Evolutionary conservation across 2,329 filamentous ascomycete genomes (phyloP), one percentile per base, ranked within the genome.

Genomic region (Ascochyta fabae): DNA sequence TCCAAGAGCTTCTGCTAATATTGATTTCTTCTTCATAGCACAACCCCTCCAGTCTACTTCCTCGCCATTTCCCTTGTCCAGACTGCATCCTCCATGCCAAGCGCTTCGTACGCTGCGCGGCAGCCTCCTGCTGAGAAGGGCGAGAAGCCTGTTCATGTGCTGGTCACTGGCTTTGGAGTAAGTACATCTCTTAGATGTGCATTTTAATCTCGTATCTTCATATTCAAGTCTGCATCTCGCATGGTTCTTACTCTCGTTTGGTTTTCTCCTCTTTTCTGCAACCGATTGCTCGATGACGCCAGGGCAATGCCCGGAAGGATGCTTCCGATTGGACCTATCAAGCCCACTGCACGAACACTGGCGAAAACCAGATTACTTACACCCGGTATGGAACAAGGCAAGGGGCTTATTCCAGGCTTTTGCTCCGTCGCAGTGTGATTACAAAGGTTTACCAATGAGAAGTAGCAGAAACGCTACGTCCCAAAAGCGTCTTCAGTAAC

Each of bases 141-240:
- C 7, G 69, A 74, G 56, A 60, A 71, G 15, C 71, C 71, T 15
- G 68, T 74, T 10, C 74, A 68, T 10, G 72, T 75, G 16, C 60
- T 75, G 16, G 71, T 75, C 34, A 75, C 72, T 47, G 72, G 73
- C 1, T 75, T 74, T 55, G 72, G 73, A 38, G 72, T 74, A 66
- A 51, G 67, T 64, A 6, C 7, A 22, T 36, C 8, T 23, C 31
- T 26, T 3, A 3, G 24, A n/a, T 23, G 16, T n/a, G 12, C 7
- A 16, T 38, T 29, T 2, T 45, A 12, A 23, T 6, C 22, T 13
- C 6, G 6, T 22, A 15, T 4, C 19, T 40, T 35, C 35, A 16
- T 49, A 13, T 23, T 5, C 2, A 33, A 3, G 4, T 23, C n/a
- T 12, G 36, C 36, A 13, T 16, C 16, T 7, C 16, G 4, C 12